Evolutionary conservation across 495 filamentous ascomycete genomes (phyloP).

Genomic region (Cercophora newfieldiana): DNA sequence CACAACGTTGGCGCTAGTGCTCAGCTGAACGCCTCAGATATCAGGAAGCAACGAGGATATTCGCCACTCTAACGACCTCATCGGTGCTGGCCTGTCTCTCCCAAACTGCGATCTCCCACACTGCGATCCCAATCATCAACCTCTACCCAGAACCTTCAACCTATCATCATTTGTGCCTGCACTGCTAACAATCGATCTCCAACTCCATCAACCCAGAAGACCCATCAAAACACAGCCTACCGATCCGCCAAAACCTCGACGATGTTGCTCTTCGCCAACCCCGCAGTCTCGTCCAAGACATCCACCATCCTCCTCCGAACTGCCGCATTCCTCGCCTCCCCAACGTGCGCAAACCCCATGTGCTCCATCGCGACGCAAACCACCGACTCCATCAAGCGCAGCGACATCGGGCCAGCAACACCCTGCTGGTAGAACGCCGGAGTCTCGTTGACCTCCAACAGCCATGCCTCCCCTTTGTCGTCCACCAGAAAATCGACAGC

Average conservation of each 20-base stretch:
- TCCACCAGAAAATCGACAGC: conserved; percentile 76
- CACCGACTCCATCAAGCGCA: conserved; percentile 62
- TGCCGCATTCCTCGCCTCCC: conserved; percentile 21
- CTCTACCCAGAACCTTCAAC: too few relatives aligned
- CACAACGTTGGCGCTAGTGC: too few relatives aligned
- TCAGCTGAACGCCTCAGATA: too few relatives aligned
- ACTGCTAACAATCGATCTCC: not conserved
- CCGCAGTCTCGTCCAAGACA: conserved; percentile 41
- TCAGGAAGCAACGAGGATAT: too few relatives aligned
- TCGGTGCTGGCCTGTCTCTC: too few relatives aligned
- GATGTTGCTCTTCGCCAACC: conserved; percentile 28
- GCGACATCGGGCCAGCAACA: conserved; percentile 60
- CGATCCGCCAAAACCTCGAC: conserved; percentile 18
- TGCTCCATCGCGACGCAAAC: conserved; percentile 60
- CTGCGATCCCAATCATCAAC: too few relatives aligned
- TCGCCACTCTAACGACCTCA: too few relatives aligned
- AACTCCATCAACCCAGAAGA: not conserved
- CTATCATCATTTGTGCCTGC: not conserved
- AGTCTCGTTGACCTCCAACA: conserved; percentile 80
- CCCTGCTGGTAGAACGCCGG: conserved; percentile 77
- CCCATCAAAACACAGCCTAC: not conserved
- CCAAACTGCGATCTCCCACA: too few relatives aligned
- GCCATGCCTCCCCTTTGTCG: conserved; percentile 52
- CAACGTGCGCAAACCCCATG: conserved; percentile 24
- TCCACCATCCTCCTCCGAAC: conserved; percentile 24